A percentile compares a stretch with the other conserved stretches of the same genome.
phyloP scores from a whole-genome alignment of 345 rosid species.

The sweet orange (Citrus sinensis) region DNA sequence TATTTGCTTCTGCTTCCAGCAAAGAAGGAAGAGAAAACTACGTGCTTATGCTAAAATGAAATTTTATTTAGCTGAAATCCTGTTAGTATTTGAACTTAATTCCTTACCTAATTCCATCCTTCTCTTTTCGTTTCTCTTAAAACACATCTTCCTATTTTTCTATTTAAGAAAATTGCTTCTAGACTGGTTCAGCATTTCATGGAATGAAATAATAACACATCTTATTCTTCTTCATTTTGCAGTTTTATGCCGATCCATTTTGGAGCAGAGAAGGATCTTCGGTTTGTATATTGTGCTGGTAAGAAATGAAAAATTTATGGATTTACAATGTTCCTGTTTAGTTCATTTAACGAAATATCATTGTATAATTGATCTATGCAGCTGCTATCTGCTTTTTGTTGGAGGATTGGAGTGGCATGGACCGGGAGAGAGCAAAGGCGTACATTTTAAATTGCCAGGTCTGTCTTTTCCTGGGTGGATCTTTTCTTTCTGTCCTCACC shows the following conservation, averaged over 20 bases:
- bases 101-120: neutral
- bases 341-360: constrained; percentile 16
- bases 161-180: neutral
- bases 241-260: constrained; percentile 85
- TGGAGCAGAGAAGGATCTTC: constrained; percentile 88
- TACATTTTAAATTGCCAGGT: constrained; percentile 88
- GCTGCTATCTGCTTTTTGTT: constrained; percentile 85
- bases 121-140: neutral
- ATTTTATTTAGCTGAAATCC: neutral
- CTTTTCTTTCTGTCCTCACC: neutral
- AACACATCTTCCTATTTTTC: neutral
- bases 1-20: neutral
- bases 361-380: constrained; percentile 39
- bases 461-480: constrained; percentile 5
- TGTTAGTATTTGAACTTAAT: neutral
- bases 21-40: neutral
- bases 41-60: neutral
- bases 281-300: constrained; percentile 93
- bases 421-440: constrained; percentile 66
- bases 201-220: neutral
- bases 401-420: constrained; percentile 88
- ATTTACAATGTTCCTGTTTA: constrained; percentile 1
- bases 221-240: constrained; percentile 21
- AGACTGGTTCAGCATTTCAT: neutral
- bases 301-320: constrained; percentile 30